phyloP scores from a whole-genome alignment of 73 alveolate genomes.

The Stentor coeruleus region DNA sequence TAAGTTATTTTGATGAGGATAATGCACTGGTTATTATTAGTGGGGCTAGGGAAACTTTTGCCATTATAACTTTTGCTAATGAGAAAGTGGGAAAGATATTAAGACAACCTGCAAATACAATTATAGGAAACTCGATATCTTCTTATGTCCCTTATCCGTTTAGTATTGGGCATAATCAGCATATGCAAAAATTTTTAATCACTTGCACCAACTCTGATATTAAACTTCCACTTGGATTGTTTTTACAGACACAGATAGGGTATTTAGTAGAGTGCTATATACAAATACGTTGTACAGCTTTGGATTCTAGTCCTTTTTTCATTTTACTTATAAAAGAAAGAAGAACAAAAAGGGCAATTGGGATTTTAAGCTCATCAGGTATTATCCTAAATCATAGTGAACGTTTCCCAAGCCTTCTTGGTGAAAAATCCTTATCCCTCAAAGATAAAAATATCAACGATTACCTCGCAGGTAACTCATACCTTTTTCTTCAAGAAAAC shows the following conservation, averaged over 20 bases:
- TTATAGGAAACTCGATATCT: not conserved
- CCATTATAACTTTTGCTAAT: not conserved
- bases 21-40: not conserved
- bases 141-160: constrained; percentile 12
- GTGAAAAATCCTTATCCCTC: too few relatives aligned
- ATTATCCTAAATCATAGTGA: not conserved
- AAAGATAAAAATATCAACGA: too few relatives aligned
- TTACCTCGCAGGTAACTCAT: too few relatives aligned
- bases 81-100: not conserved
- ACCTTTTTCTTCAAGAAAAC: too few relatives aligned
- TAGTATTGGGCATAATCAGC: not conserved
- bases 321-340: too few relatives aligned
- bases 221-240: not conserved
- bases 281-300: not conserved
- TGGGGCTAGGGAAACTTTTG: not conserved
- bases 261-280: not conserved
- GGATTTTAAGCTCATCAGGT: not conserved
- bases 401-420: too few relatives aligned
- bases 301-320: too few relatives aligned
- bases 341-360: not conserved
- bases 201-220: not conserved
- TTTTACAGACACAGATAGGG: not conserved
- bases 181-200: not conserved
- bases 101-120: not conserved
- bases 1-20: constrained; percentile 11